Evolutionary conservation across 495 filamentous ascomycete species (phyloP).

Genomic region (Polyplosphaeria fusca): DNA sequence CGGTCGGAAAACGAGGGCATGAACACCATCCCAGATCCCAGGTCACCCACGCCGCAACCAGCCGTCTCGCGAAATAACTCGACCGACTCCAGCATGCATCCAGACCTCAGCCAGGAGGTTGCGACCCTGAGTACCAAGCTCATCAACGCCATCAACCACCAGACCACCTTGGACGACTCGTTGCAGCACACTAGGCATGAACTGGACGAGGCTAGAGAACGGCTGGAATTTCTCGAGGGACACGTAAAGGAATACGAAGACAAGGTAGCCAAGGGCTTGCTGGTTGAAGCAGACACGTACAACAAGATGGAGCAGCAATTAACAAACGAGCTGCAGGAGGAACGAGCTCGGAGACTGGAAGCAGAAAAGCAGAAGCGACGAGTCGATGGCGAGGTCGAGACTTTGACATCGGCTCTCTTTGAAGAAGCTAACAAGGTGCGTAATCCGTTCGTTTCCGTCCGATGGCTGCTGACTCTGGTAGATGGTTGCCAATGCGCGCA

Average conservation of each 20-base stretch:
- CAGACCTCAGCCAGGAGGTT: slow-evolving; percentile 83
- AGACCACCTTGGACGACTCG: slow-evolving; percentile 87
- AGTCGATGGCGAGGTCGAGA: slow-evolving; percentile 82
- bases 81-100: slow-evolving; percentile 47
- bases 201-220: slow-evolving; percentile 68
- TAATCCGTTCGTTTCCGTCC: neutral
- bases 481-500: slow-evolving; percentile 83
- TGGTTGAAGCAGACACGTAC: slow-evolving; percentile 66
- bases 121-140: slow-evolving; percentile 90
- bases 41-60: slow-evolving; percentile 27
- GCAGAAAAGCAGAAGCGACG: slow-evolving; percentile 69
- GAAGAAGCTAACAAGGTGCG: slow-evolving; percentile 86
- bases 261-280: slow-evolving; percentile 65
- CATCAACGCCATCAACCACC: slow-evolving; percentile 95
- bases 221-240: slow-evolving; percentile 64
- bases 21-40: slow-evolving; percentile 39
- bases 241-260: slow-evolving; percentile 66
- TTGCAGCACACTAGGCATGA: slow-evolving; percentile 79
- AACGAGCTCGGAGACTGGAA: slow-evolving; percentile 54
- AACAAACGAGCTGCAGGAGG: slow-evolving; percentile 61
- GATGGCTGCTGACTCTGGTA: slow-evolving; percentile 36
- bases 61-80: slow-evolving; percentile 26
- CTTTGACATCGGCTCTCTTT: slow-evolving; percentile 82
- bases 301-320: slow-evolving; percentile 69
- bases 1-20: slow-evolving; percentile 26